Base-by-base conservation (phyloP, 352 stramenopile species). In the Globisporangium iwayamae region DNA sequence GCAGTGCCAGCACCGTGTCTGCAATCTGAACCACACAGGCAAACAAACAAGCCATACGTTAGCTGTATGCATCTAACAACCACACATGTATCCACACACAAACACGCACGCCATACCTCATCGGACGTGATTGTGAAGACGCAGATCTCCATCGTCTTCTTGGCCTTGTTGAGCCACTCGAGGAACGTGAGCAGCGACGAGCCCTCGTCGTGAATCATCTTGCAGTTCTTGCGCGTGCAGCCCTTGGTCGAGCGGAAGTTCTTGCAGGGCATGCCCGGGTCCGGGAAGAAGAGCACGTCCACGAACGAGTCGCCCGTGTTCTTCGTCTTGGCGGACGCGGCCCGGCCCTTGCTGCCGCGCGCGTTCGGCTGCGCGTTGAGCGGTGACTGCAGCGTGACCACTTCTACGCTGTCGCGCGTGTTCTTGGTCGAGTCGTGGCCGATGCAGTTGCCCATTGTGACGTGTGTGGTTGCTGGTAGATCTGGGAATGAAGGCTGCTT, bases 121-220 rank as follows among this genome's bases (percentile, higher is more conserved):
- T 90, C 78, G 41, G 79, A 89, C 0, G 81, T 90, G 69, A 90
- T 89, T 16, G 79, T 90, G 60, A 90, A 90, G 38, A 90, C 81
- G 56, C 77, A 87, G 46, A 90, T 81, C 50, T 90, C 81, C 72
- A 89, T 82, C 4, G 73, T 81, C 38, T 64, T 71, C 46, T 68
- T 79, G 30, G 79, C 73, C 2, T 53, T 65, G 18, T 76, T 69
- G 41, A 90, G 71, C 61, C 74, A 81, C 25, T 65, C 65, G 34
- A 90, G 64, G 36, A 90, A 63, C 46, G 71, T 83, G 65, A 89
- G 61, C 28, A 90, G 73, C 53, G 74, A 85, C 56, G 77, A 87
- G 61, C 72, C 70, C 61, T 81, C 67, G 57, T 87, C 74, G 70
- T 90, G 81, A 63, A 83, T 82, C 53, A 71, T 76, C 65, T 79